These are phyloP conservation scores for Phytophthora parvispora DNA, from an alignment of 352 stramenopile species.

Conservation along the genomic window DNA sequence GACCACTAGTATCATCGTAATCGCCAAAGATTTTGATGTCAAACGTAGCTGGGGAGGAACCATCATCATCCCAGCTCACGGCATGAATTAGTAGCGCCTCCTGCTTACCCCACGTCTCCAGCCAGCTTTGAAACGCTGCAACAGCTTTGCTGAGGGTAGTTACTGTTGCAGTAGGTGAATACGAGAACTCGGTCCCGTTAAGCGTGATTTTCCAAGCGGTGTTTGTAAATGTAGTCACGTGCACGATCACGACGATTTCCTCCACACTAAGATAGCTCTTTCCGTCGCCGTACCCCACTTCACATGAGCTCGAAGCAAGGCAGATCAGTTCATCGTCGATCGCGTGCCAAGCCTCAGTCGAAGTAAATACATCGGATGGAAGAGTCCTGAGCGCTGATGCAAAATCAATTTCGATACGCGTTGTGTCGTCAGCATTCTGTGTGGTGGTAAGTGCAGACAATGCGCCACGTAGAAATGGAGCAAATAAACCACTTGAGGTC, in stretches of 20 bases:
- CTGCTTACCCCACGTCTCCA: not conserved
- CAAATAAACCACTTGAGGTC: not conserved
- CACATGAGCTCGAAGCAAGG: slow-evolving; percentile 1
- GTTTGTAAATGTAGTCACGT: slow-evolving; percentile 1
- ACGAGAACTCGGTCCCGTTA: not conserved
- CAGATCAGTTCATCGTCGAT: slow-evolving; percentile 1
- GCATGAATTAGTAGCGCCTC: not conserved
- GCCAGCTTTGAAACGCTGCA: slow-evolving; percentile 8
- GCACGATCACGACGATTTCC: slow-evolving; percentile 1
- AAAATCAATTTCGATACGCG: not conserved
- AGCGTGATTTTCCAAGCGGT: slow-evolving; percentile 19
- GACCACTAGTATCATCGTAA: slow-evolving; percentile 4
- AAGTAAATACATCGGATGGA: not conserved
- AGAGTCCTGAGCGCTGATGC: not conserved
- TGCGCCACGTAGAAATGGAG: not conserved
- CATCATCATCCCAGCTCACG: not conserved
- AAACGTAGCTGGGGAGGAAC: not conserved
- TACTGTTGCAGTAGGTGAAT: not conserved
- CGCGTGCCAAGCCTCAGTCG: not conserved
- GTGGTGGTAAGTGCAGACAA: not conserved
- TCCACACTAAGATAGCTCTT: slow-evolving; percentile 1
- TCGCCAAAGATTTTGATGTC: slow-evolving; percentile 4
- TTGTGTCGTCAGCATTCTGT: not conserved
- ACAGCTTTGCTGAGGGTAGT: not conserved
- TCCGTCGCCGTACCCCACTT: not conserved